These are phyloP conservation scores for Didymella glomerata DNA, from an alignment of 2,329 filamentous ascomycete genomes.

Conservation along the genomic window DNA sequence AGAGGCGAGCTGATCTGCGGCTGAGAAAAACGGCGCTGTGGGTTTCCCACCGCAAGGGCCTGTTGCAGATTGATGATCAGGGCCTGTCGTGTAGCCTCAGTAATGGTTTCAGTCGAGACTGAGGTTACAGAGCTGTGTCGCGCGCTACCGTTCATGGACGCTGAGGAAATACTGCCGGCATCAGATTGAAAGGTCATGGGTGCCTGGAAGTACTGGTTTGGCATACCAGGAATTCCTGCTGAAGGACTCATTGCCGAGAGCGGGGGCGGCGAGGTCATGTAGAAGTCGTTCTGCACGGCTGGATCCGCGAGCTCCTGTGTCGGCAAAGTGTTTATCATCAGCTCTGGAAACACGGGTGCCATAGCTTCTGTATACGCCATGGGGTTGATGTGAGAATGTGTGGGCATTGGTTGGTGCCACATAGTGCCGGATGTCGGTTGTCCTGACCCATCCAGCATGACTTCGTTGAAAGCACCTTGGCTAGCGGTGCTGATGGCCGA, in stretches of 20 bases:
- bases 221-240: slow-evolving; percentile 71
- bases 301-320: slow-evolving; percentile 78
- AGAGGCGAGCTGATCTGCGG: slow-evolving; percentile 64
- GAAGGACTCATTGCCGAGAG: slow-evolving; percentile 75
- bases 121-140: slow-evolving; percentile 67
- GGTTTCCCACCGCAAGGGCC: slow-evolving; percentile 62
- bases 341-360: slow-evolving; percentile 76
- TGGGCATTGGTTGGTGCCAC: slow-evolving; percentile 63
- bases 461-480: slow-evolving; percentile 88
- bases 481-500: slow-evolving; percentile 96
- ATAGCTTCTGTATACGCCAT: slow-evolving; percentile 78
- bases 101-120: slow-evolving; percentile 71
- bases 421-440: slow-evolving; percentile 49
- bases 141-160: slow-evolving; percentile 73
- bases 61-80: slow-evolving; percentile 69
- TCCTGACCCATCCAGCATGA: slow-evolving; percentile 79
- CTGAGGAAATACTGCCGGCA: slow-evolving; percentile 67
- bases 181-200: slow-evolving; percentile 75
- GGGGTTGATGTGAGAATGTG: slow-evolving; percentile 70
- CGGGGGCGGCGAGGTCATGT: slow-evolving; percentile 80
- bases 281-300: slow-evolving; percentile 72
- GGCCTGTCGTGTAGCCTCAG: slow-evolving; percentile 70
- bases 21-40: slow-evolving; percentile 67
- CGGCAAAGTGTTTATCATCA: slow-evolving; percentile 72
- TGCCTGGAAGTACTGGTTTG: slow-evolving; percentile 68